phyloP scores from a whole-genome alignment of 805 yeast species.

The Tetrapisispora phaffii region DNA sequence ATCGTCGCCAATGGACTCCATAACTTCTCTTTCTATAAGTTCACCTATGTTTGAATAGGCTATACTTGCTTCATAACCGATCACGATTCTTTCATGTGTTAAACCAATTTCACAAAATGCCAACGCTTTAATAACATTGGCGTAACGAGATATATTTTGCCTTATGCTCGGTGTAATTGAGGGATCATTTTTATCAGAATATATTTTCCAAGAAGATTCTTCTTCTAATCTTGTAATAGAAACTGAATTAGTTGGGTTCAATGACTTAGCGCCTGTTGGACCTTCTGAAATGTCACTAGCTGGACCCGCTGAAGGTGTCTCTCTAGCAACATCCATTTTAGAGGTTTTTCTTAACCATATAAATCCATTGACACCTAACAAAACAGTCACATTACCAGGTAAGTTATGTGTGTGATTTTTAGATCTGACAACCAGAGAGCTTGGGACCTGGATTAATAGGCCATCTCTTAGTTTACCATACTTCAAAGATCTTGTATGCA shows the following conservation, averaged over 20 bases:
- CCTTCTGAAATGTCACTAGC: conserved; percentile 25
- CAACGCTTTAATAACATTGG: conserved; percentile 72
- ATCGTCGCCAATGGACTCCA: conserved; percentile 65
- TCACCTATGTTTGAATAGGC: conserved; percentile 62
- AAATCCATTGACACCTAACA: conserved; percentile 90
- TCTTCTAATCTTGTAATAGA: conserved; percentile 80
- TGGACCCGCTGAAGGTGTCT: conserved; percentile 20
- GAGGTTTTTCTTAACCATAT: conserved; percentile 80
- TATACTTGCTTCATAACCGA: conserved; percentile 85
- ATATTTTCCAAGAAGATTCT: conserved; percentile 91
- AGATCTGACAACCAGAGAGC: conserved; percentile 72
- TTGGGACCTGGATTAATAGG: conserved; percentile 66
- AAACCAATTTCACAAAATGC: conserved; percentile 82
- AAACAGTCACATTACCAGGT: conserved; percentile 90
- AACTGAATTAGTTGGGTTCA: conserved; percentile 34
- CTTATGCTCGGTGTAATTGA: conserved; percentile 51
- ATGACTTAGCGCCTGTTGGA: conserved; percentile 27
- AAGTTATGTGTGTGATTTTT: conserved; percentile 78
- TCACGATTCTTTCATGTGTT: conserved; percentile 65
- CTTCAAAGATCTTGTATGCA: conserved; percentile 90
- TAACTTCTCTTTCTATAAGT: conserved; percentile 60
- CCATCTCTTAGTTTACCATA: conserved; percentile 96
- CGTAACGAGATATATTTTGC: conserved; percentile 72
- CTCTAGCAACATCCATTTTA: conserved; percentile 24
- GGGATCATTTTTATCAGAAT: conserved; percentile 76